Conservation (phyloP, 2,329 filamentous ascomycete genomes). For the Pseudogymnoascus sp. region DNA sequence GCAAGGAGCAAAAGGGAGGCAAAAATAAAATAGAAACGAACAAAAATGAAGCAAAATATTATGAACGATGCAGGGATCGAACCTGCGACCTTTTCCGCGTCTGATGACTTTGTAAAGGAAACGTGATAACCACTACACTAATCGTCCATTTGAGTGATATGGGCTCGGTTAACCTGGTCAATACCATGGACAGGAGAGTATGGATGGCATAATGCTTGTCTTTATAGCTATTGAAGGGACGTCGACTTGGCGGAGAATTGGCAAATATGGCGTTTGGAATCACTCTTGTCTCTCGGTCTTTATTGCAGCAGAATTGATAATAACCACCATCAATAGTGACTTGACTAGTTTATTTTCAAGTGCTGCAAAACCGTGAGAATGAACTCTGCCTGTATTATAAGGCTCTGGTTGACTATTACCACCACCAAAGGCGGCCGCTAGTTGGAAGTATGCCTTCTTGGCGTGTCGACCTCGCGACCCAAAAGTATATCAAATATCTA, state of each 20-base stretch:
- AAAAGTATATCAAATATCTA: slow-evolving; percentile 7
- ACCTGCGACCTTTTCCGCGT: slow-evolving; percentile 14
- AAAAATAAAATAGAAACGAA: slow-evolving; percentile 5
- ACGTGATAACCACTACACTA: slow-evolving; percentile 13
- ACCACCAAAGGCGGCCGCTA: neutral
- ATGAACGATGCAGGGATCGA: slow-evolving; percentile 15
- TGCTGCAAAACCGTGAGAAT: neutral
- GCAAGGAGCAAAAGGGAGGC: neutral
- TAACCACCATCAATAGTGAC: neutral
- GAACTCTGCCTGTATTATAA: neutral
- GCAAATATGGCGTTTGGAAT: neutral
- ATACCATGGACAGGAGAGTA: neutral
- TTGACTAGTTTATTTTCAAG: neutral
- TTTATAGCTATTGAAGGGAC: neutral
- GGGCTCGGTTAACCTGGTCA: neutral
- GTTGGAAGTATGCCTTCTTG: neutral
- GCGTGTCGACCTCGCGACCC: slow-evolving; percentile 1
- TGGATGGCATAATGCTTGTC: neutral
- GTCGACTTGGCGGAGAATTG: neutral
- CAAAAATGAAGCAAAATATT: slow-evolving; percentile 6
- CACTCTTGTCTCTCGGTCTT: neutral
- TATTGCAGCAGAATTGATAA: neutral
- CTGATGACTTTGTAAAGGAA: slow-evolving; percentile 13
- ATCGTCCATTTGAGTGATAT: slow-evolving; percentile 2
- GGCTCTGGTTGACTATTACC: neutral